Conservation (phyloP, 306 rosid genomes). For the Malus fusca region DNA sequence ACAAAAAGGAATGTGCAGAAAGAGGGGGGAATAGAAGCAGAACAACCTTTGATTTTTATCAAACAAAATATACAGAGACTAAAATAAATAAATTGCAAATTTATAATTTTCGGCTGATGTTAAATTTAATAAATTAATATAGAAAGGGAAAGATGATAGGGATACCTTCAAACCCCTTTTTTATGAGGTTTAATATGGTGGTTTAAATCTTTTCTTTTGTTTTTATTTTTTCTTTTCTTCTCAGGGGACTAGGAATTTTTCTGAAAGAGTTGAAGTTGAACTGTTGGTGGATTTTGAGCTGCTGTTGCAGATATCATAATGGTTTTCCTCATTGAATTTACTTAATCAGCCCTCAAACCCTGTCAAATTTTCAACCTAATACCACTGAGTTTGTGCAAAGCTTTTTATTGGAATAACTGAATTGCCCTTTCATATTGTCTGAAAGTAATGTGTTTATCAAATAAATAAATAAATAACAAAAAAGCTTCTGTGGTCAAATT, state of each 20-base stretch:
- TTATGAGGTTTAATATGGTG: background rate
- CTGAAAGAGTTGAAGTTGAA: conserved; percentile 14
- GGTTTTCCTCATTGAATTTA: conserved; percentile 5
- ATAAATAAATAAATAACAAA: too few relatives aligned
- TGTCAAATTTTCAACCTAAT: conserved; percentile 17
- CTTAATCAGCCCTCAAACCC: conserved; percentile 20
- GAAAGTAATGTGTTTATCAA: background rate
- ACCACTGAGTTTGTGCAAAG: background rate
- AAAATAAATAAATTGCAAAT: background rate
- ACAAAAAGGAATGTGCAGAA: conserved; percentile 15
- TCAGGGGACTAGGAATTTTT: background rate
- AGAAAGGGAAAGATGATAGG: conserved; percentile 27
- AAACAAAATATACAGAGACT: conserved; percentile 13
- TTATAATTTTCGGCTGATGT: conserved; percentile 8
- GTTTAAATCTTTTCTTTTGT: background rate
- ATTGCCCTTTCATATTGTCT: background rate
- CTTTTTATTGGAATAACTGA: background rate
- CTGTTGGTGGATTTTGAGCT: conserved; percentile 20
- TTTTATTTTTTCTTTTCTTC: background rate
- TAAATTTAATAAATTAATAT: conserved; percentile 15
- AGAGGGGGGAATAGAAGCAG: conserved; percentile 31
- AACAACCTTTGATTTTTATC: conserved; percentile 26
- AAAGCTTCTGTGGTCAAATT: background rate
- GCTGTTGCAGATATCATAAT: conserved; percentile 43
- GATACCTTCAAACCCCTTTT: conserved; percentile 27